phyloP scores from a whole-genome alignment of 202 grass and related monocot genomes.

The Panicum hallii region DNA sequence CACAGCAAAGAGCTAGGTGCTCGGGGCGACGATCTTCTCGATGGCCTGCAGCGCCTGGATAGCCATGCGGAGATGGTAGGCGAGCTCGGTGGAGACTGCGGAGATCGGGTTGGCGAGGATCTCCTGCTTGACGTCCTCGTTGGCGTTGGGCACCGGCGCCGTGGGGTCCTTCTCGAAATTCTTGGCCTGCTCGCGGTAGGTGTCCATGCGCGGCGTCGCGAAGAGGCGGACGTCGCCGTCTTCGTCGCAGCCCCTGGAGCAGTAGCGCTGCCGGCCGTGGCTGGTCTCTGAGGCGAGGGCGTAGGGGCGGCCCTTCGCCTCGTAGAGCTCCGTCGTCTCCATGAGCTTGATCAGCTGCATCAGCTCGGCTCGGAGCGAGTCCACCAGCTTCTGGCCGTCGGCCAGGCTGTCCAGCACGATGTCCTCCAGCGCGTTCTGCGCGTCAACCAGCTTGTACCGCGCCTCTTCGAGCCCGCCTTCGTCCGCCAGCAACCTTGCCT shows the following conservation, averaged over 20 bases:
- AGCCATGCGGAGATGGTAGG: slow-evolving; percentile 29
- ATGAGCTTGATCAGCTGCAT: background rate
- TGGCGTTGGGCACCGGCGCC: background rate
- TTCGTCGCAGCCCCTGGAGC: background rate
- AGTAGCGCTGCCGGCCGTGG: background rate
- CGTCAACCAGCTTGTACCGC: background rate
- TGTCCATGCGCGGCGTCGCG: background rate
- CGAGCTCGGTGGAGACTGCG: background rate
- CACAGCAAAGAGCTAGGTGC: too few species aligned
- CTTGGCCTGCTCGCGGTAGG: background rate
- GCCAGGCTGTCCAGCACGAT: background rate
- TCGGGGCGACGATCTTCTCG: slow-evolving; percentile 38
- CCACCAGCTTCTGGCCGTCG: background rate
- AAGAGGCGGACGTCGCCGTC: background rate
- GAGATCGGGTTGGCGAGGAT: slow-evolving; percentile 25
- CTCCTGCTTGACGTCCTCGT: background rate
- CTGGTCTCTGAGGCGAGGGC: background rate
- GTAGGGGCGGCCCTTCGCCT: background rate
- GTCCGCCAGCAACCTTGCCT: background rate
- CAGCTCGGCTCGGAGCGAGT: background rate
- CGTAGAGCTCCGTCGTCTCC: background rate
- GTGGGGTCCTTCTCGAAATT: background rate
- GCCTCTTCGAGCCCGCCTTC: background rate
- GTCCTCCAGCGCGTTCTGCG: background rate
- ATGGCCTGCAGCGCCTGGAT: slow-evolving; percentile 49